A percentile compares a stretch with the other conserved stretches of the same genome.
phyloP scores from a whole-genome alignment of 2,329 filamentous ascomycete species.

The Alternaria angustiovoidea region DNA sequence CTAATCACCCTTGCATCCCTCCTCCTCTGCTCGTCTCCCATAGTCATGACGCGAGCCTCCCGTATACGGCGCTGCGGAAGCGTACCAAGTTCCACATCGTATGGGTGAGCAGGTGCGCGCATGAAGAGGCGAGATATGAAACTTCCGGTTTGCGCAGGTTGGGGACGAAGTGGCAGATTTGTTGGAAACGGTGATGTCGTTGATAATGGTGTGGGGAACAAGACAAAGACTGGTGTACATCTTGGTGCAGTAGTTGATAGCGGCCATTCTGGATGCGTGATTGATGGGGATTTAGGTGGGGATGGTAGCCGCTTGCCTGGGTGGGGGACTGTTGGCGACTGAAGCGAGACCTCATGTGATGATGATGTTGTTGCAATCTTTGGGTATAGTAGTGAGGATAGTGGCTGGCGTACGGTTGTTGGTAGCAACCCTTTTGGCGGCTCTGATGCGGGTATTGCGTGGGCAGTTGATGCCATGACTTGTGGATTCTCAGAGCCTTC shows the following conservation, averaged over 20 bases:
- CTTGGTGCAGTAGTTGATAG: not conserved
- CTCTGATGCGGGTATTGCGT: not conserved
- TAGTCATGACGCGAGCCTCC: not conserved
- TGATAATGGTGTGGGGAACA: not conserved
- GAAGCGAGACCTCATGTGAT: not conserved
- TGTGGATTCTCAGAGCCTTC: not conserved
- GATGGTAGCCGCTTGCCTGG: not conserved
- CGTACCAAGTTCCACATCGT: not conserved
- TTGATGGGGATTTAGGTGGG: not conserved
- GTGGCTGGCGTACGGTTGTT: not conserved
- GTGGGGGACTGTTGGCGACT: not conserved
- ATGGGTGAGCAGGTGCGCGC: not conserved
- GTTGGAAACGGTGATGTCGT: not conserved
- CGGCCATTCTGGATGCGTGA: not conserved
- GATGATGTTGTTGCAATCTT: not conserved
- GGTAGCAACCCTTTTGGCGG: not conserved
- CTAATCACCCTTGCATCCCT: not conserved
- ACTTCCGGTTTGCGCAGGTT: not conserved
- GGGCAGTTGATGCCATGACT: not conserved
- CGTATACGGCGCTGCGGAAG: not conserved
- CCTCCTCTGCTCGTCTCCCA: not conserved
- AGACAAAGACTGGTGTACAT: not conserved
- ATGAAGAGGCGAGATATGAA: constrained; percentile 1
- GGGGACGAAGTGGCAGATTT: not conserved
- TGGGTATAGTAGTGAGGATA: not conserved